A percentile compares a stretch with the other conserved stretches of the same genome.
phyloP scores from a whole-genome alignment of 192 early-diverging fungal species.

The Coemansia sp. region DNA sequence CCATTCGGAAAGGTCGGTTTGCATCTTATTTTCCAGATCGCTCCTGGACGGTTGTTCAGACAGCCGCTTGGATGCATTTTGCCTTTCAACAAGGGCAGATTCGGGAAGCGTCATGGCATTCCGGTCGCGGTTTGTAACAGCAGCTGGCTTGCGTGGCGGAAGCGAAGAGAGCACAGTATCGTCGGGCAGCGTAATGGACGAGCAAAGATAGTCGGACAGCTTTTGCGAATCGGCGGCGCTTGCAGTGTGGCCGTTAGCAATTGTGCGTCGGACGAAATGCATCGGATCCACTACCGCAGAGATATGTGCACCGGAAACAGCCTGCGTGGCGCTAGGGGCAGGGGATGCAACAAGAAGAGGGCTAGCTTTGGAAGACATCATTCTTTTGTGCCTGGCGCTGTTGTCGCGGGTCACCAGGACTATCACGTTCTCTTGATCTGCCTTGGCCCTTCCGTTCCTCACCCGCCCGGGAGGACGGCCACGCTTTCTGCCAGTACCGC shows the following conservation, averaged over 20 bases:
- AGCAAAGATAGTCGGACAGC: conserved; percentile 26
- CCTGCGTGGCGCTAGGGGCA: neutral
- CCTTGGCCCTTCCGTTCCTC: neutral
- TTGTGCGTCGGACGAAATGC: neutral
- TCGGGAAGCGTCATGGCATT: conserved; percentile 26
- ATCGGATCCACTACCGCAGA: conserved; percentile 10
- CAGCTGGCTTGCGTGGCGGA: neutral
- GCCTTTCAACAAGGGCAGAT: neutral
- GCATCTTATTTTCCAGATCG: conserved; percentile 22
- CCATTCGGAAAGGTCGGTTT: conserved; percentile 15
- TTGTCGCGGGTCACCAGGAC: neutral
- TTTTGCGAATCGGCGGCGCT: neutral
- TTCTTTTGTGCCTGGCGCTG: neutral
- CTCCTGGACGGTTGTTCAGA: neutral
- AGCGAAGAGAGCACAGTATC: too few relatives aligned
- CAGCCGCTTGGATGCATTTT: neutral
- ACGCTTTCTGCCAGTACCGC: conserved; percentile 7
- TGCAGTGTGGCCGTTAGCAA: neutral
- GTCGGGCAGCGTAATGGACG: conserved; percentile 22
- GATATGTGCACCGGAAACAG: neutral
- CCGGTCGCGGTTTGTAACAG: conserved; percentile 11
- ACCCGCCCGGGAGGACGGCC: conserved; percentile 2
- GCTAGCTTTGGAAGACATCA: neutral
- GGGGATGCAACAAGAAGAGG: neutral
- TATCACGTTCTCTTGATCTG: neutral